Conservation (phyloP, 768 basidiomycete genomes). For the Podaxis sp. region DNA sequence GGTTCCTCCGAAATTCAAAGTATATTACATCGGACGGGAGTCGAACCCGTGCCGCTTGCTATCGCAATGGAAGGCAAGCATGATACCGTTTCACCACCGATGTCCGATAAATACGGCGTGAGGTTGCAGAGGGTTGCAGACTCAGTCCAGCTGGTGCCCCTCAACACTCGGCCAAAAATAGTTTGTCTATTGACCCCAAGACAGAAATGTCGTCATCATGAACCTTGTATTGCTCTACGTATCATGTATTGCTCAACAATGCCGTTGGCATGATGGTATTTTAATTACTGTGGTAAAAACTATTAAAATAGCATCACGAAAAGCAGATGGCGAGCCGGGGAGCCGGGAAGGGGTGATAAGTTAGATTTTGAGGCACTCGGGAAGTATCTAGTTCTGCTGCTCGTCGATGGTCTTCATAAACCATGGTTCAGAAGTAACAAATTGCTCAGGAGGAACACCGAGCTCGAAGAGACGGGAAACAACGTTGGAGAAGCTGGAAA, state of each 20-base stretch:
- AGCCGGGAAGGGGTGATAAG: background rate
- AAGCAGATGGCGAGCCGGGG: background rate
- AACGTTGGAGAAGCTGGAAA: conserved; percentile 74
- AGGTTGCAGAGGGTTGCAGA: too few species aligned
- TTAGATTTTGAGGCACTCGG: background rate
- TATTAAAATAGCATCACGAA: too few species aligned
- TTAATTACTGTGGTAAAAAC: too few species aligned
- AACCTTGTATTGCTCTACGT: too few species aligned
- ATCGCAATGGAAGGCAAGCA: background rate
- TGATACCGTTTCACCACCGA: background rate
- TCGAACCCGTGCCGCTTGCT: conserved; percentile 8
- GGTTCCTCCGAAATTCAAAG: background rate
- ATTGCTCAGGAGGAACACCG: conserved; percentile 85
- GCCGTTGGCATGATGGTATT: too few species aligned
- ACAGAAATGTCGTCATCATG: too few species aligned
- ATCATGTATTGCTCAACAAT: too few species aligned
- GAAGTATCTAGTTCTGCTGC: conserved; percentile 27
- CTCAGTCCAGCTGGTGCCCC: too few species aligned
- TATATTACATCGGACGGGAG: background rate
- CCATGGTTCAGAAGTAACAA: conserved; percentile 74
- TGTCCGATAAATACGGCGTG: background rate
- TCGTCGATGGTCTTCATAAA: conserved; percentile 58
- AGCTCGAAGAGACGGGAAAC: conserved; percentile 86
- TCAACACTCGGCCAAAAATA: too few species aligned
- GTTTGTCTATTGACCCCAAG: too few species aligned